Percentiles rank a stretch among this genome's conserved stretches.
These are phyloP conservation scores for Solanum microdontum DNA, from an alignment of 257 asterid species.

Conservation along the genomic window DNA sequence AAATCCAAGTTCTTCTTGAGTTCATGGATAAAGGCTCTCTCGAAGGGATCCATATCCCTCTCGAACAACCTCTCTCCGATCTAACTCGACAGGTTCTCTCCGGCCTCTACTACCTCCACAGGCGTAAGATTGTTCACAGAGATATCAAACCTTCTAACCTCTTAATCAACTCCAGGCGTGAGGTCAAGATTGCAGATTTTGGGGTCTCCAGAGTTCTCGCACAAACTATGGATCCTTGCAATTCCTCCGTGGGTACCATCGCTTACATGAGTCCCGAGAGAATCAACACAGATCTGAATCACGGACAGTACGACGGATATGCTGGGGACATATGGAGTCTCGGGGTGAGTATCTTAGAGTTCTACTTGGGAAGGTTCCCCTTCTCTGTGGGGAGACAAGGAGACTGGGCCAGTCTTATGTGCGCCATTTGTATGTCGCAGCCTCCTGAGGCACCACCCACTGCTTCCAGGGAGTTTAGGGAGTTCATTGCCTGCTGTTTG, in stretches of 20 bases:
- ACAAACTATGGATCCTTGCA: slow-evolving; percentile 89
- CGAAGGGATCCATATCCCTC: slow-evolving; percentile 47
- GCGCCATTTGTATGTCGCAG: slow-evolving; percentile 79
- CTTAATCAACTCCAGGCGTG: slow-evolving; percentile 41
- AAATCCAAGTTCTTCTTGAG: slow-evolving; percentile 72
- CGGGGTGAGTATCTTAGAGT: slow-evolving; percentile 82
- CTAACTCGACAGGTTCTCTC: slow-evolving; percentile 65
- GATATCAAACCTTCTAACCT: slow-evolving; percentile 84
- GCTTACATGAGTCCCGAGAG: slow-evolving; percentile 93
- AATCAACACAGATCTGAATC: slow-evolving; percentile 81
- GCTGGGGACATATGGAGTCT: slow-evolving; percentile 93
- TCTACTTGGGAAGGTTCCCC: slow-evolving; percentile 67
- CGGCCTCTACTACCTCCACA: slow-evolving; percentile 62
- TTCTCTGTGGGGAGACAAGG: slow-evolving; percentile 72
- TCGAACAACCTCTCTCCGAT: slow-evolving; percentile 52
- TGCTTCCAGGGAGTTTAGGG: slow-evolving; percentile 53
- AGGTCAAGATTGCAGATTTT: slow-evolving; percentile 72
- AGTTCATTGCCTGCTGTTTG: slow-evolving; percentile 31
- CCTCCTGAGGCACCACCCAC: slow-evolving; percentile 74
- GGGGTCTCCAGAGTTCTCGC: slow-evolving; percentile 67
- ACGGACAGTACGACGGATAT: slow-evolving; percentile 72
- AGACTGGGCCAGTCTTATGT: slow-evolving; percentile 88
- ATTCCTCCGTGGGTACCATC: slow-evolving; percentile 82
- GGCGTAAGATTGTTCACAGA: slow-evolving; percentile 70
- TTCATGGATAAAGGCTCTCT: slow-evolving; percentile 76